Evolutionary conservation across 495 filamentous ascomycete species (phyloP).

Genomic region (Collariella sp.): DNA sequence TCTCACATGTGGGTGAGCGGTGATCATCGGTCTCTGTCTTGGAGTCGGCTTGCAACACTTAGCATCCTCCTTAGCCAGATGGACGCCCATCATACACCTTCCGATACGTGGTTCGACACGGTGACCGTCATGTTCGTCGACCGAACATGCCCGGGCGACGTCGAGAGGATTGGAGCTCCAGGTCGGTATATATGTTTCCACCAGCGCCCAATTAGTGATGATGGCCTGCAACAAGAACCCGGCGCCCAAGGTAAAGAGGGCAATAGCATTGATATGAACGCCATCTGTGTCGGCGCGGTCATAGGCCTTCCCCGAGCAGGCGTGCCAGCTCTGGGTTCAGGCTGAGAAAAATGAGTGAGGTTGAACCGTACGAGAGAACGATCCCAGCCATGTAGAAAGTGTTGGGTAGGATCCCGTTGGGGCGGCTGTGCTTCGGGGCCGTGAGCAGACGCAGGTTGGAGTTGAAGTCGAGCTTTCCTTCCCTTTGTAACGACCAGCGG

Average conservation of each 20-base stretch:
- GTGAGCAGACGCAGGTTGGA: constrained; percentile 38
- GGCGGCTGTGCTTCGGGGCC: constrained; percentile 13
- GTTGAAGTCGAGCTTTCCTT: constrained; percentile 35
- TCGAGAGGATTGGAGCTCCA: constrained; percentile 35
- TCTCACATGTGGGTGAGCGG: constrained; percentile 21
- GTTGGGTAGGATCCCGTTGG: constrained; percentile 29
- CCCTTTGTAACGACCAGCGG: constrained; percentile 37
- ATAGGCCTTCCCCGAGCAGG: constrained; percentile 8
- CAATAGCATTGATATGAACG: constrained; percentile 26
- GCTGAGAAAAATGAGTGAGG: constrained; percentile 32
- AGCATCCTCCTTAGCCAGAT: constrained; percentile 19
- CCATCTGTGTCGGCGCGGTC: constrained; percentile 9
- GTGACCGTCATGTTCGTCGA: constrained; percentile 16
- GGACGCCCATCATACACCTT: constrained; percentile 30
- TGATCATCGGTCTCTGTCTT: constrained; percentile 23
- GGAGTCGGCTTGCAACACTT: constrained; percentile 22
- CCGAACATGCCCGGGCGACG: constrained; percentile 19
- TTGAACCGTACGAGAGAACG: constrained; percentile 30
- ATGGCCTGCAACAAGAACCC: constrained; percentile 29
- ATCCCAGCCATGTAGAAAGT: constrained; percentile 23
- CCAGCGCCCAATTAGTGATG: constrained; percentile 31
- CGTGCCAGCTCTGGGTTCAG: constrained; percentile 21
- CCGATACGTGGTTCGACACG: constrained; percentile 17
- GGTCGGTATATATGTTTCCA: constrained; percentile 20
- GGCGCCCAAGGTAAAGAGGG: constrained; percentile 28